These are phyloP conservation scores for Colletotrichum liriopes DNA, from an alignment of 2,329 filamentous ascomycete species.

Conservation along the genomic window DNA sequence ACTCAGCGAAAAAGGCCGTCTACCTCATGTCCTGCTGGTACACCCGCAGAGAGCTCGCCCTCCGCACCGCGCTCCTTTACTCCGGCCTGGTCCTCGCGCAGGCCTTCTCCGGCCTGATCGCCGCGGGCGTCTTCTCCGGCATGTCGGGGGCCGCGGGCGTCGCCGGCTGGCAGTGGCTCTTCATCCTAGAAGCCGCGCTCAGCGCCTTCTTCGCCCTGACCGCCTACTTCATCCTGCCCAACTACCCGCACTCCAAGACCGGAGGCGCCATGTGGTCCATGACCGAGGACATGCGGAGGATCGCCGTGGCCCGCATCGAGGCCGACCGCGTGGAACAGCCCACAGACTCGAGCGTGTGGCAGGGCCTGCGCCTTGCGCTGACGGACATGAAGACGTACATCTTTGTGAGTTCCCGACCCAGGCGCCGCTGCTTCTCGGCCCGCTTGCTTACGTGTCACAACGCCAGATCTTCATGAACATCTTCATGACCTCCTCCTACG, in stretches of 20 bases:
- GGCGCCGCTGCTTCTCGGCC: constrained; percentile 41
- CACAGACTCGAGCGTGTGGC: constrained; percentile 33
- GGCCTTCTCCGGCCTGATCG: constrained; percentile 62
- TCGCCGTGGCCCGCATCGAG: constrained; percentile 52
- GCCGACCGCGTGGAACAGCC: constrained; percentile 51
- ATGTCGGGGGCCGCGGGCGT: constrained; percentile 48
- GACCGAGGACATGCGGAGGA: constrained; percentile 50
- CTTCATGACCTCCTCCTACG: constrained; percentile 47
- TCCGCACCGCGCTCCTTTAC: constrained; percentile 62
- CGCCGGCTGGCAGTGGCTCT: constrained; percentile 52
- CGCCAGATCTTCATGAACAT: constrained; percentile 49
- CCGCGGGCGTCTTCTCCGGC: constrained; percentile 56
- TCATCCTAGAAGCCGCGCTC: constrained; percentile 50
- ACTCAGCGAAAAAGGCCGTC: constrained; percentile 40
- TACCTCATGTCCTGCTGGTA: constrained; percentile 69
- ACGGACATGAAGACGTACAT: constrained; percentile 38
- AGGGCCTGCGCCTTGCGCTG: constrained; percentile 28
- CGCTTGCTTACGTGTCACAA: constrained; percentile 38
- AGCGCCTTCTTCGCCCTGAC: constrained; percentile 51
- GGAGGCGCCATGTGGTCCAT: constrained; percentile 58
- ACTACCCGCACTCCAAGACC: constrained; percentile 55
- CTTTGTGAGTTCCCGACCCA: constrained; percentile 23
- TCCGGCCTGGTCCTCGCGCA: constrained; percentile 55
- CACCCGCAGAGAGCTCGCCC: constrained; percentile 64
- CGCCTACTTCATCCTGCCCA: constrained; percentile 54